A percentile compares a stretch with the other conserved stretches of the same genome.
Conservation (phyloP, 2,329 filamentous ascomycete species). For the Cladophialophora yegresii region DNA sequence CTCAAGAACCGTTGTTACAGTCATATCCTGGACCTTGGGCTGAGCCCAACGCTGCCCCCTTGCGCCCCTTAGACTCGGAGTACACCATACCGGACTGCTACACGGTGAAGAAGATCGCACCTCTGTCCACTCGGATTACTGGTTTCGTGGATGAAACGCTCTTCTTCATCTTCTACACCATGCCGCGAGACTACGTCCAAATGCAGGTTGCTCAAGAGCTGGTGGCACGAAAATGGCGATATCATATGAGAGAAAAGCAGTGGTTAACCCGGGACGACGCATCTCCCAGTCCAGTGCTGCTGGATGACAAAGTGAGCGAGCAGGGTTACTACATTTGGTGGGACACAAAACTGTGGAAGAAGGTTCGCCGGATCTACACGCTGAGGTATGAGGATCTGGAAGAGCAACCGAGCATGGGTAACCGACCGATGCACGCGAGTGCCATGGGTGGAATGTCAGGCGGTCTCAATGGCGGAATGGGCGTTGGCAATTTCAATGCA, state of each 20-base stretch:
- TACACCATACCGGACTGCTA: conserved; percentile 66
- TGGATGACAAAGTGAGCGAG: conserved; percentile 52
- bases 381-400: conserved; percentile 54
- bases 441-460: conserved; percentile 29
- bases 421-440: conserved; percentile 27
- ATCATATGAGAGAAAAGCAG: conserved; percentile 55
- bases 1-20: conserved; percentile 60
- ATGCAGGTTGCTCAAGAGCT: conserved; percentile 66
- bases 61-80: conserved; percentile 59
- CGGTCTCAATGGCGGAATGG: conserved; percentile 28
- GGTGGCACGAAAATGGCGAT: conserved; percentile 56
- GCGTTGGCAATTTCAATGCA: conserved; percentile 34
- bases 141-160: conserved; percentile 66
- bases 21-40: conserved; percentile 66
- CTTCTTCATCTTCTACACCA: conserved; percentile 70
- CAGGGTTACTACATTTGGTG: conserved; percentile 56
- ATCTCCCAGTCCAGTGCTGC: conserved; percentile 48
- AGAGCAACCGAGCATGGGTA: conserved; percentile 41
- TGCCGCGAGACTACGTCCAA: conserved; percentile 65
- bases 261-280: conserved; percentile 55
- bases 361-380: conserved; percentile 53
- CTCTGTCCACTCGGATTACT: conserved; percentile 59
- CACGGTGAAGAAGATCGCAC: conserved; percentile 66
- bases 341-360: conserved; percentile 54
- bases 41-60: conserved; percentile 57